phyloP scores from a whole-genome alignment of 176 grass and related monocot genomes.

The Carex parvula region DNA sequence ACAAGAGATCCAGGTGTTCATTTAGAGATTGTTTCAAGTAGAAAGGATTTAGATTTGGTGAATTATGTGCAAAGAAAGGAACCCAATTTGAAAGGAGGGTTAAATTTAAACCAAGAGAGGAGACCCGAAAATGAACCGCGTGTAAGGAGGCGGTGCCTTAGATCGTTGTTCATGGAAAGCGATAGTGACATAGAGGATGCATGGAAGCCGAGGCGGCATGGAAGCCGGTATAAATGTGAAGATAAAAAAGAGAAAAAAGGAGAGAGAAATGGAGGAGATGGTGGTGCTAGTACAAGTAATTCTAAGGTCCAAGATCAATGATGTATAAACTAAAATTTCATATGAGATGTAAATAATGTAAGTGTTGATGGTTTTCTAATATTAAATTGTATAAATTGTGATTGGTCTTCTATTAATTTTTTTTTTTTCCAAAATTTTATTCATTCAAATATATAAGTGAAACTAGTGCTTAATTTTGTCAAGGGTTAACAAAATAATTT shows the following conservation, averaged over 20 bases:
- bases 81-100: not conserved
- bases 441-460: not conserved
- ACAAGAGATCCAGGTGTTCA: constrained; percentile 60
- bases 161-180: constrained; percentile 71
- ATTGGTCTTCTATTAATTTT: not conserved
- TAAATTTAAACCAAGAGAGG: not conserved
- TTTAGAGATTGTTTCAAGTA: constrained; percentile 33
- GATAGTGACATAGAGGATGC: constrained; percentile 46
- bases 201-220: constrained; percentile 36
- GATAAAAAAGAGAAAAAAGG: constrained; percentile 20
- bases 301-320: constrained; percentile 3
- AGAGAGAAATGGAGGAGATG: not conserved
- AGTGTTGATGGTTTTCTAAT: not conserved
- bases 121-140: constrained; percentile 22
- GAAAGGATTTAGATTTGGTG: not conserved
- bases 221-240: constrained; percentile 60
- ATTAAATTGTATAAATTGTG: constrained; percentile 1
- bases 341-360: constrained; percentile 1
- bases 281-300: not conserved
- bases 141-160: constrained; percentile 64
- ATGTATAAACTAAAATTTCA: not conserved
- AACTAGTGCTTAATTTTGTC: not conserved
- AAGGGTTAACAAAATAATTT: too few relatives aligned
- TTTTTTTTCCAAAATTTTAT: not conserved
- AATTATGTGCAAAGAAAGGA: not conserved